A percentile compares a stretch with the other conserved stretches of the same genome.
Evolutionary conservation across 768 basidiomycete species (phyloP).

Genomic region (Podaxis rugospora): DNA sequence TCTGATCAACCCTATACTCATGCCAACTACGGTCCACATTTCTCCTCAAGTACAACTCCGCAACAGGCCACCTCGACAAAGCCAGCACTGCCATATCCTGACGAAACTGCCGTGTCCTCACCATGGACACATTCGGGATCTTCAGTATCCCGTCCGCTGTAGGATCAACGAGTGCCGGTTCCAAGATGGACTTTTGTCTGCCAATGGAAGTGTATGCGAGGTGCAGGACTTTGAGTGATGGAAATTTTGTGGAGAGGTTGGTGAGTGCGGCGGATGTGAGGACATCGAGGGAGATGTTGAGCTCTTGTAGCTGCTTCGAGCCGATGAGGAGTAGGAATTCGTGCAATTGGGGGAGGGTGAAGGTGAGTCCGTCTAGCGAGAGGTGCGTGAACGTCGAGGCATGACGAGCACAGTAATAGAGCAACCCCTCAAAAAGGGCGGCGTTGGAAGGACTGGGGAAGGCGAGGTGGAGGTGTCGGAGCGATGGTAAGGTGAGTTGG

Average conservation of each 20-base stretch:
- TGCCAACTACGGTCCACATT: not conserved
- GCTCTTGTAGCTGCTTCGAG: not conserved
- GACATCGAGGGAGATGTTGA: slow-evolving; percentile 6
- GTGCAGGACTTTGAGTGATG: not conserved
- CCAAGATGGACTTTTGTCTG: slow-evolving; percentile 3
- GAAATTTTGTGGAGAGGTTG: slow-evolving; percentile 6
- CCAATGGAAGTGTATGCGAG: slow-evolving; percentile 5
- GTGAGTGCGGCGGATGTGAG: slow-evolving; percentile 8
- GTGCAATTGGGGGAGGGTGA: slow-evolving; percentile 5
- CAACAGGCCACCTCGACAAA: not conserved
- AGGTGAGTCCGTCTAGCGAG: not conserved
- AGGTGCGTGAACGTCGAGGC: slow-evolving; percentile 5
- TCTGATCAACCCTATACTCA: slow-evolving; percentile 6
- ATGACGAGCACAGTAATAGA: slow-evolving; percentile 7
- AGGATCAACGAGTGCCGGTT: slow-evolving; percentile 5
- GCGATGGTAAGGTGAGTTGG: not conserved
- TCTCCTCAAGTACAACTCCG: not conserved
- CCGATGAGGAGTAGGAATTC: slow-evolving; percentile 5
- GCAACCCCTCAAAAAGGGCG: slow-evolving; percentile 2
- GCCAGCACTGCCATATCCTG: slow-evolving; percentile 7
- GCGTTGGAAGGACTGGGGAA: slow-evolving; percentile 1
- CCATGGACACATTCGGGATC: slow-evolving; percentile 7
- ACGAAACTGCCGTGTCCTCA: slow-evolving; percentile 8
- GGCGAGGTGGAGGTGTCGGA: not conserved
- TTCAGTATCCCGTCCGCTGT: slow-evolving; percentile 6